Base-by-base conservation (phyloP, 1,284 basidiomycete genomes). In the Cerioporus squamosus region DNA sequence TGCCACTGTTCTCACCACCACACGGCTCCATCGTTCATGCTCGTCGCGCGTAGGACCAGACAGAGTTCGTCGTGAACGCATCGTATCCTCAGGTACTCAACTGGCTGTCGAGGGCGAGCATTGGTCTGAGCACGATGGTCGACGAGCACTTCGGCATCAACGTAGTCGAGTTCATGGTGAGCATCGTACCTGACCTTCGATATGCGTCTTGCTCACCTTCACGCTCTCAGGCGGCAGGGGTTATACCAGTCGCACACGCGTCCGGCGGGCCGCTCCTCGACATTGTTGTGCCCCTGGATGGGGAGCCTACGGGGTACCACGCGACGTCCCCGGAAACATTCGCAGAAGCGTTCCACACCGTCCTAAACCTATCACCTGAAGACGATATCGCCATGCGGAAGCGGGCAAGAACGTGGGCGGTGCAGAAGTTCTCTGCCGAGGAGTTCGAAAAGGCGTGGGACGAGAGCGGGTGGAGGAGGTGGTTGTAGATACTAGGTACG, bases 91-190 rank as follows among this genome's bases (percentile, higher is more conserved):
- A 81, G 9, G 83, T 98, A 61, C 80, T 96, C 1, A 62, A 74
- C 1, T 86, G 87, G 77, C 80, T 99, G 1, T 83, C 86, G 1
- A 75, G 76, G 15, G 88, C 95, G 0, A 92, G 88, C 58, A 82
- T 98, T 5, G 97, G 97, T 0, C 72, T 98, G 23, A 97, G 93
- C 70, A 98, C 97, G 4, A 99, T 99, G 97, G 86, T 96, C 1
- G 96, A 99, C 70, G 97, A 99, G 74, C 97, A 99, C 72, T 99
- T 99, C 67, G 97, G 97, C 2, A 99, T 99, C 72, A 97, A 96
- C 67, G 84, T 99, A 18, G 97, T 99, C 8, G 97, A 99, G 73
- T 97, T 94, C 68, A 97, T 98, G 96, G 95, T 92, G 53, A 57
- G 85, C 73, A 36, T 40, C 5, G 43, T 52, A 46, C 23, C 67